A percentile compares a stretch with the other conserved stretches of the same genome.
Conservation (phyloP, 1,139 yeast genomes). For the Yamadazyma mexicana region DNA sequence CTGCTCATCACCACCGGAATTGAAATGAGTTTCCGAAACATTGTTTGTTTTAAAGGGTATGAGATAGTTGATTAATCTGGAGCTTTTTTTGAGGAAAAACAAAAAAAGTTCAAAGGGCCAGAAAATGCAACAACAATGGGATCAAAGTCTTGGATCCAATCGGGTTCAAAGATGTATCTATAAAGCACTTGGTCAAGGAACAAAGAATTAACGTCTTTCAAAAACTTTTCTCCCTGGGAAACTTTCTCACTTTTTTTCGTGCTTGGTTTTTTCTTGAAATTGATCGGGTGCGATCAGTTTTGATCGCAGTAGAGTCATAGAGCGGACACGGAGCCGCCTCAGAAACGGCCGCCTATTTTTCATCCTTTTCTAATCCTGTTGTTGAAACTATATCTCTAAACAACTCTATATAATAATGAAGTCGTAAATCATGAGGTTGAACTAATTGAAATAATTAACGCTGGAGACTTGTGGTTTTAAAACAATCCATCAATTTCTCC, state of each 20-base stretch:
- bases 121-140: no score
- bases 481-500: conserved; percentile 96
- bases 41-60: not conserved
- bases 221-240: conserved; percentile 1
- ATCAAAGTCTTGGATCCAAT: no score
- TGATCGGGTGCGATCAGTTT: no score
- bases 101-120: not conserved
- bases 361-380: conserved; percentile 1
- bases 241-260: not conserved
- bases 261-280: not conserved
- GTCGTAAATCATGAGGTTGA: conserved; percentile 15
- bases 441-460: conserved; percentile 8
- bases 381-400: conserved; percentile 10
- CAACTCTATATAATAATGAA: conserved; percentile 1
- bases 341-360: not conserved
- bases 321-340: conserved; percentile 1
- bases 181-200: not conserved
- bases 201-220: not conserved
- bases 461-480: conserved; percentile 28
- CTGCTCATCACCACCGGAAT: not conserved
- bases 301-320: not conserved
- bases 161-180: not conserved
- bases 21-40: not conserved
- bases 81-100: no score
- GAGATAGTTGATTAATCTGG: no score